phyloP scores from a whole-genome alignment of 805 yeast genomes.

The Lachancea fermentati region DNA sequence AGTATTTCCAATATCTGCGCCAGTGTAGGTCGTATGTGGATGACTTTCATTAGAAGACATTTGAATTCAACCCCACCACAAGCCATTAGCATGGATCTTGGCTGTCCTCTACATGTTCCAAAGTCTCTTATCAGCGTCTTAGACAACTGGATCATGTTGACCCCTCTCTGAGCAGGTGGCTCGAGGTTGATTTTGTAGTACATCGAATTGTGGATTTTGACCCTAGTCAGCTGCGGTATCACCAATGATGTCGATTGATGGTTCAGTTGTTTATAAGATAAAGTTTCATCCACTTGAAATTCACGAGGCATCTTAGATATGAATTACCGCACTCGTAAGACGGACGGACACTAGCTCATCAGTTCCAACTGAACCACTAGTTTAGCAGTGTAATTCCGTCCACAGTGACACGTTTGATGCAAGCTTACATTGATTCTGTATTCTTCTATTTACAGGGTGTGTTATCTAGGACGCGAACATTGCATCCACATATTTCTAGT shows the following conservation, averaged over 20 bases:
- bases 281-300: constrained; percentile 26
- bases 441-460: too few relatives aligned
- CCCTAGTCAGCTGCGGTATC: constrained; percentile 30
- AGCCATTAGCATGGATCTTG: constrained; percentile 14
- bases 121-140: constrained; percentile 23
- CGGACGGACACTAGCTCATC: too few relatives aligned
- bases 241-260: constrained; percentile 31
- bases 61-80: constrained; percentile 32
- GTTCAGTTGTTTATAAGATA: constrained; percentile 28
- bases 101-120: constrained; percentile 19
- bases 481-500: not conserved
- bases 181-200: constrained; percentile 29
- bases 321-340: too few relatives aligned
- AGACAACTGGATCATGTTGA: constrained; percentile 22
- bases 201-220: constrained; percentile 26
- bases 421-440: too few relatives aligned
- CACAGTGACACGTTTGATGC: too few relatives aligned
- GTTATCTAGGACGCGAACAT: too few relatives aligned
- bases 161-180: constrained; percentile 24
- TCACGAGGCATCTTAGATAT: constrained; percentile 27
- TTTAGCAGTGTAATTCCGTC: too few relatives aligned
- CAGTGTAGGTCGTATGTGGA: constrained; percentile 64
- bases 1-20: constrained; percentile 25
- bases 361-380: too few relatives aligned
- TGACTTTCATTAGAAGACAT: constrained; percentile 68